Percentiles rank a stretch among this genome's conserved stretches.
Conservation (phyloP, 2,329 filamentous ascomycete species). For the Fusarium secorum region DNA sequence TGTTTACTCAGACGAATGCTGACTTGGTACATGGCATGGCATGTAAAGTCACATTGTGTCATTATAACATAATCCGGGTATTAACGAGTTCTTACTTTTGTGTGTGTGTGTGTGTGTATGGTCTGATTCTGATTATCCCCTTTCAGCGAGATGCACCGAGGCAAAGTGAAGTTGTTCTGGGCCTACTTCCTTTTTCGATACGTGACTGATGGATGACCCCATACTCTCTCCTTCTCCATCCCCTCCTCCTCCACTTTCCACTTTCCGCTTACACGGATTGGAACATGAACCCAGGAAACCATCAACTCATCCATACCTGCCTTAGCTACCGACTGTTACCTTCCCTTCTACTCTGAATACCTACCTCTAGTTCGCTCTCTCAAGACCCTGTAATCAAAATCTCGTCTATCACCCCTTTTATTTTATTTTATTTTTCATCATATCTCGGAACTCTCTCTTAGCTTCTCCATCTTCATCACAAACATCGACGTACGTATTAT, state of each 20-base stretch:
- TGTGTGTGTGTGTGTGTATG: slow-evolving; percentile 24
- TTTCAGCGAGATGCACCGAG: slow-evolving; percentile 42
- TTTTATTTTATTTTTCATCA: background rate
- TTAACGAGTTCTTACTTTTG: slow-evolving; percentile 16
- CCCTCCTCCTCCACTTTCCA: slow-evolving; percentile 14
- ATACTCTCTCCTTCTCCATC: slow-evolving; percentile 1
- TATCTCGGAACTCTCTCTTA: background rate
- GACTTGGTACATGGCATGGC: background rate
- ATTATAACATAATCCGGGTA: slow-evolving; percentile 16
- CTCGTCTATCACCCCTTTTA: slow-evolving; percentile 22
- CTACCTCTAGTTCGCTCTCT: background rate
- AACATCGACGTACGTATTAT: slow-evolving; percentile 4
- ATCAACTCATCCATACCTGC: slow-evolving; percentile 16
- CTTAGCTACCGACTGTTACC: slow-evolving; percentile 1
- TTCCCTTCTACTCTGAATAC: slow-evolving; percentile 21
- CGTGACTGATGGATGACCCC: slow-evolving; percentile 25
- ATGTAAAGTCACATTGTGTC: slow-evolving; percentile 5
- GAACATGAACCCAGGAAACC: background rate
- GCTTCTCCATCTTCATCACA: slow-evolving; percentile 2
- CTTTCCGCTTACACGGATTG: slow-evolving; percentile 25
- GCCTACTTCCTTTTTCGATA: slow-evolving; percentile 42
- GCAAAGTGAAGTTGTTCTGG: slow-evolving; percentile 33
- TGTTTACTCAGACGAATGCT: background rate
- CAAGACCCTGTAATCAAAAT: slow-evolving; percentile 23
- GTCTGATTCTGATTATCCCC: slow-evolving; percentile 35